Percentiles rank a stretch among this genome's conserved stretches.
These are phyloP conservation scores for Syzygium jambos DNA, from an alignment of 345 rosid genomes.

Conservation along the genomic window DNA sequence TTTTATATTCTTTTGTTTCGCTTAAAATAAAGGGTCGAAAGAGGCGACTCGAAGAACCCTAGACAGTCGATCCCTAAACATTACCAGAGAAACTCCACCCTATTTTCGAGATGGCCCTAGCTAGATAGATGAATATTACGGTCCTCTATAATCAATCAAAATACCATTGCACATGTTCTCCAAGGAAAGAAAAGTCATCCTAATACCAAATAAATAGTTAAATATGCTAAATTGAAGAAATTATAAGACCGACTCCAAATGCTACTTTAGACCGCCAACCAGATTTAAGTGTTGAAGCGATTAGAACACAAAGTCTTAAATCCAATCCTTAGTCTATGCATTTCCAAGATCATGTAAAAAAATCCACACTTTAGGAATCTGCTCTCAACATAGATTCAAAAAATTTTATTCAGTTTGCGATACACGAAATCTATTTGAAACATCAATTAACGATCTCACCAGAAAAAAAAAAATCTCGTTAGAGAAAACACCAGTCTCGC, in stretches of 20 bases:
- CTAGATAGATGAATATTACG: neutral
- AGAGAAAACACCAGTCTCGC: accelerated
- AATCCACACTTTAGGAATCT: neutral
- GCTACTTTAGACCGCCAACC: neutral
- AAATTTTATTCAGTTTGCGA: accelerated
- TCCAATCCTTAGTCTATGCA: neutral
- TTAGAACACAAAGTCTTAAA: neutral
- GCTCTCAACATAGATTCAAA: neutral
- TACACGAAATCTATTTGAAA: neutral
- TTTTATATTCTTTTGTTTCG: neutral
- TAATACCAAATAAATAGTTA: neutral
- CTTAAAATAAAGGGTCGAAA: neutral
- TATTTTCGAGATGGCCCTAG: neutral
- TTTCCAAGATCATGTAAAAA: neutral
- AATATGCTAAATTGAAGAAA: neutral
- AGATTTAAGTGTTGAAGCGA: neutral
- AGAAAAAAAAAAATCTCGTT: neutral
- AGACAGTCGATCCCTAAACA: neutral
- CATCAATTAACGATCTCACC: neutral
- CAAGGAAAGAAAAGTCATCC: neutral
- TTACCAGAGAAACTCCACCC: neutral
- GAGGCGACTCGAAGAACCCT: neutral
- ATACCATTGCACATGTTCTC: neutral
- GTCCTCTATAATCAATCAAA: neutral
- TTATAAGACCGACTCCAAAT: accelerated